Conservation (phyloP, 2,329 filamentous ascomycete species). For the Lachnellula occidentalis region DNA sequence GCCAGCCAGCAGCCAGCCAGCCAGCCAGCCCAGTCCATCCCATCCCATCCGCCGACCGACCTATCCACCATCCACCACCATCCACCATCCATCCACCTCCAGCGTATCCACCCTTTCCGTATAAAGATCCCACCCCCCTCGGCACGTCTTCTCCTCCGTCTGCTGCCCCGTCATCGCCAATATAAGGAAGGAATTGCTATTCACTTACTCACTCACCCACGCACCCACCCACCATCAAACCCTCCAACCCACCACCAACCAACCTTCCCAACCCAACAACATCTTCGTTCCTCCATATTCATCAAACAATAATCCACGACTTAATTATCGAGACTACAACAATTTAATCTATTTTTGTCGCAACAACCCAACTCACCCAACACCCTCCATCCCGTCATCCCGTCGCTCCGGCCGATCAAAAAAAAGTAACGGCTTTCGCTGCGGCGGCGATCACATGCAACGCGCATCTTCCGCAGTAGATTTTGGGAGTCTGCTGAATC, state of each 20-base stretch:
- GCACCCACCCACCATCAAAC: constrained; percentile 16
- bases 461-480: constrained; percentile 67
- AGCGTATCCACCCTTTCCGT: constrained; percentile 5
- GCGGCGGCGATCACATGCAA: constrained; percentile 62
- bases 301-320: not conserved
- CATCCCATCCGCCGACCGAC: not conserved
- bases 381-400: not conserved
- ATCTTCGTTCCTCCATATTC: not conserved
- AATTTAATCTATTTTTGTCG: no score
- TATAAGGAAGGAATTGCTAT: constrained; percentile 12
- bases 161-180: constrained; percentile 14
- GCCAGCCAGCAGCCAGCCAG: no score
- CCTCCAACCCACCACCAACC: constrained; percentile 5
- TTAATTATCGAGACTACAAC: not conserved
- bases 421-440: constrained; percentile 30
- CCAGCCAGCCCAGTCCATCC: not conserved
- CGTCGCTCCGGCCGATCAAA: not conserved
- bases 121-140: constrained; percentile 20
- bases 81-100: no score
- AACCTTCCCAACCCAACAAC: not conserved
- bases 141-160: constrained; percentile 23
- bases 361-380: not conserved
- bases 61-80: not conserved
- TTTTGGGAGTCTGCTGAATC: constrained; percentile 72
- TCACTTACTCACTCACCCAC: constrained; percentile 4